Conservation (phyloP, 73 alveolate genomes). For the Effrenium voratum region DNA sequence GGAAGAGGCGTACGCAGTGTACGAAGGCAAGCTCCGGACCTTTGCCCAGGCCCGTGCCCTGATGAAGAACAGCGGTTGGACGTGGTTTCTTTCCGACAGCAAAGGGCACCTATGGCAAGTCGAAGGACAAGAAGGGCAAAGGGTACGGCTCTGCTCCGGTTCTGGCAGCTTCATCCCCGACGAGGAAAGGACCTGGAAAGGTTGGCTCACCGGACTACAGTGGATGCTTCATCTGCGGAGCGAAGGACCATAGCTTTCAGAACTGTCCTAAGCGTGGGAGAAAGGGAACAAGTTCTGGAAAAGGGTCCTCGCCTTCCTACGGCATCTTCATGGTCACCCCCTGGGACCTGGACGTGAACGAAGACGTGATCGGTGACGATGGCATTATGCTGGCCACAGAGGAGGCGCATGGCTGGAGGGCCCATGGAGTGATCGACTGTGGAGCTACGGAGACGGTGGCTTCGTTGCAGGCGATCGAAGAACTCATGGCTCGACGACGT, state of each 20-base stretch:
- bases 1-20: neutral
- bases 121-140: neutral
- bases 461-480: neutral
- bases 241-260: neutral
- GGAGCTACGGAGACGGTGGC: slow-evolving; percentile 17
- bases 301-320: neutral
- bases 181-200: no score
- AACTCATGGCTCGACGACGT: neutral
- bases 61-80: neutral
- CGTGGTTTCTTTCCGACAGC: neutral
- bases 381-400: neutral
- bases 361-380: neutral
- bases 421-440: slow-evolving; percentile 11
- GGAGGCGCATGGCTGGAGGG: neutral
- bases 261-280: neutral
- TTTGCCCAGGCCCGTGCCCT: neutral
- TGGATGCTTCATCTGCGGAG: neutral
- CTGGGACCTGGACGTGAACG: neutral
- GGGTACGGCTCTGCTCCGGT: neutral
- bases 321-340: neutral
- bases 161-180: no score
- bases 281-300: neutral
- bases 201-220: neutral
- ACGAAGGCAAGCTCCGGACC: neutral
- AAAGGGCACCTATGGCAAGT: neutral